A percentile compares a stretch with the other conserved stretches of the same genome.
Evolutionary conservation across 2,329 filamentous ascomycete species (phyloP).

Genomic region (Colletotrichum australisinense): DNA sequence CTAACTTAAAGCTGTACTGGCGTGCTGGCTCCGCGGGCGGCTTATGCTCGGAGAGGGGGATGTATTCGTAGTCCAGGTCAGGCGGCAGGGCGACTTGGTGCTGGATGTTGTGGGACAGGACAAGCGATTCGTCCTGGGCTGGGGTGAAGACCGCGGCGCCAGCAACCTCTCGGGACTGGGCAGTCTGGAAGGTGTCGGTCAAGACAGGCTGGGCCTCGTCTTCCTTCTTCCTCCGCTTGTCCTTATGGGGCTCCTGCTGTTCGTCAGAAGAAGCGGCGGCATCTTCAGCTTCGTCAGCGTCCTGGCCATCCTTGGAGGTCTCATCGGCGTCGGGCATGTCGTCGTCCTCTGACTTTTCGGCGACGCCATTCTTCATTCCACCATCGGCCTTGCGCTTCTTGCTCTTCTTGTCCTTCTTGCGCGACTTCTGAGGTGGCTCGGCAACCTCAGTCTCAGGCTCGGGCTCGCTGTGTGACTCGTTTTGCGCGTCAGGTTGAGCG

Average conservation of each 20-base stretch:
- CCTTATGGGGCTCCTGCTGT: constrained; percentile 47
- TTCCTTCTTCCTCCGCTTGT: constrained; percentile 73
- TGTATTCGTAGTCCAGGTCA: constrained; percentile 92
- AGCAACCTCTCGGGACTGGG: constrained; percentile 90
- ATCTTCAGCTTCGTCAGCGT: constrained; percentile 43
- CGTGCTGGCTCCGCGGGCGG: constrained; percentile 88
- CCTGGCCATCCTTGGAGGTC: constrained; percentile 51
- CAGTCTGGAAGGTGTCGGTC: constrained; percentile 94
- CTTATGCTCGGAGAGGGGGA: constrained; percentile 95
- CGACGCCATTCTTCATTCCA: constrained; percentile 69
- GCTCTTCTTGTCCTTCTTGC: constrained; percentile 69
- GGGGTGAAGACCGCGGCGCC: constrained; percentile 76
- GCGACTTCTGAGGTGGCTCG: constrained; percentile 50
- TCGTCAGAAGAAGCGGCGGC: constrained; percentile 42
- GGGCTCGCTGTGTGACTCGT: constrained; percentile 55
- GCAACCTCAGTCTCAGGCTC: constrained; percentile 57
- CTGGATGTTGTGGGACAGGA: constrained; percentile 96
- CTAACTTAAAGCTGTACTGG: constrained; percentile 88
- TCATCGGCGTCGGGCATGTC: constrained; percentile 58
- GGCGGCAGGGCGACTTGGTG: constrained; percentile 97
- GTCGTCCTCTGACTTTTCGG: constrained; percentile 46
- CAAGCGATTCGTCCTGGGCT: constrained; percentile 76
- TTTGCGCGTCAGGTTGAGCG: constrained; percentile 63
- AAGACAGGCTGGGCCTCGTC: constrained; percentile 79
- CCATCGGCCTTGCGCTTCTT: constrained; percentile 92